Base-by-base conservation (phyloP, 1,284 basidiomycete species). In the Veloporphyrellus conicus region DNA sequence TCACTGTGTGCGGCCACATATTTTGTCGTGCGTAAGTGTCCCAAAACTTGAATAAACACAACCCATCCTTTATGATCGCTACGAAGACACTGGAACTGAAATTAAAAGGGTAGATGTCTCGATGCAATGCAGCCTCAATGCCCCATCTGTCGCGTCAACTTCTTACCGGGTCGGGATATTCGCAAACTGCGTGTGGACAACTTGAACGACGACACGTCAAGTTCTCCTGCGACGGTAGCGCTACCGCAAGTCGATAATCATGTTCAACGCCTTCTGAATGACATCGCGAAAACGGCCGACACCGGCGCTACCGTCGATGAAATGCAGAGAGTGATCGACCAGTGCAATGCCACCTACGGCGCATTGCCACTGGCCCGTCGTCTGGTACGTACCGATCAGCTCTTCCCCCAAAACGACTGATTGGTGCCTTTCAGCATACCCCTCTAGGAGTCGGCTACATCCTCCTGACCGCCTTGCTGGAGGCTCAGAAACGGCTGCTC, bases 1-100 rank as follows among this genome's bases (percentile, higher is more conserved):
- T 58, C 34, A 7, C 29, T 1, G n/a, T n/a, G n/a, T 56, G 53
- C 11, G 56, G 56, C 18, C 56, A 56, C 22, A 43, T 46, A 20
- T 56, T 56, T 47, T 58, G 56, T 38, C 38, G 27, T 18, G 2
- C 18, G 54, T 56, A 23, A 47, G 54, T 54, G 4, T 43, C 15
- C 5, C 15, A 19, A 12, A 16, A 14, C 7, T 25, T 25, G 23
- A 25, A 5, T 5, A 8, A 25, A 25, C 8, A 25, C 4, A 8
- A 25, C n/a, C n/a, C n/a, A 8, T 25, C 23, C 23, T 25, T 8
- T 25, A 8, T 8, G 23, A 25, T 25, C 23, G 8, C 8, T 25
- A 8, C n/a, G 1, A 25, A 4, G 16, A 32, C 8, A 15, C 4
- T n/a, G 11, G 11, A 10, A 25, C 38, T 54, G 20, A 51, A 15